A percentile compares a stretch with the other conserved stretches of the same genome.
These are phyloP conservation scores for Monosporascus sp. DNA, from an alignment of 2,329 filamentous ascomycete genomes.

Conservation along the genomic window DNA sequence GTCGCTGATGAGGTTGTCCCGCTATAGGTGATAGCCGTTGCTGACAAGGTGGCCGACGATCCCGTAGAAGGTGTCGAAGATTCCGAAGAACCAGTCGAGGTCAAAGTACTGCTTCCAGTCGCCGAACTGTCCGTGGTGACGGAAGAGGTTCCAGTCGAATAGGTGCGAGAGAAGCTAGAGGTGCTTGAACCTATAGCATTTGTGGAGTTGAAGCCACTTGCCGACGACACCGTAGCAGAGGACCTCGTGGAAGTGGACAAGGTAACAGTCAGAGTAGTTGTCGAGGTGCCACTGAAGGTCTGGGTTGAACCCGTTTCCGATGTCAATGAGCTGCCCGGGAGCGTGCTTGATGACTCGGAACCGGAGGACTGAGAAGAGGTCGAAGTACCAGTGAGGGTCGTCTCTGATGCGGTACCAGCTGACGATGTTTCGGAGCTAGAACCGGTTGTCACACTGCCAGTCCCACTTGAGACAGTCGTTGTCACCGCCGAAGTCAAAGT, in stretches of 20 bases:
- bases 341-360: neutral
- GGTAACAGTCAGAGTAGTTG: neutral
- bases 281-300: neutral
- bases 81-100: neutral
- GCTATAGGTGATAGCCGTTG: neutral
- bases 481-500: constrained; percentile 10
- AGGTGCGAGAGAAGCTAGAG: constrained; percentile 12
- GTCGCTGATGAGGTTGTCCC: neutral
- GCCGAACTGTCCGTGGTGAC: neutral
- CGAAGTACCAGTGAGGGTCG: neutral
- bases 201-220: constrained; percentile 6
- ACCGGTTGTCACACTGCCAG: neutral
- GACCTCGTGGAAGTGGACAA: neutral
- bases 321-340: neutral
- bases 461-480: constrained; percentile 1
- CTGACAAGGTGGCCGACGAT: neutral
- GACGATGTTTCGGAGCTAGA: neutral
- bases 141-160: constrained; percentile 1
- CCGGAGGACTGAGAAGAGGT: neutral
- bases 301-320: neutral
- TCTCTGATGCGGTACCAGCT: neutral
- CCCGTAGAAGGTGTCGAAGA: neutral
- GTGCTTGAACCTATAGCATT: neutral
- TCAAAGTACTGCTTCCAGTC: neutral
- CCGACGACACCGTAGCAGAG: constrained; percentile 5